phyloP scores from a whole-genome alignment of 768 basidiomycete genomes.

The Leccinum incarnatum region DNA sequence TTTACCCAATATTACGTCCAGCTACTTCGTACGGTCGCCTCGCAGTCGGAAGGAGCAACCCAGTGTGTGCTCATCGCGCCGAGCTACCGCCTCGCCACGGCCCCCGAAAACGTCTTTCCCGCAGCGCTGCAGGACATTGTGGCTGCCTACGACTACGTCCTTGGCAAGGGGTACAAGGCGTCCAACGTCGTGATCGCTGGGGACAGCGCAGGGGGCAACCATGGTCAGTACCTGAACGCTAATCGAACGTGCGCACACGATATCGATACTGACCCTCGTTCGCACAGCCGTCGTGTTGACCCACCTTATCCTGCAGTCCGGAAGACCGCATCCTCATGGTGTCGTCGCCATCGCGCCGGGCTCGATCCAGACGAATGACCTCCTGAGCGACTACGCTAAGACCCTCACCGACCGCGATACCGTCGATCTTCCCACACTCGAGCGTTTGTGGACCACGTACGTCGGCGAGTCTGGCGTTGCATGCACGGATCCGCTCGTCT shows the following conservation, averaged over 20 bases:
- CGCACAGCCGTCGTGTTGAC: slow-evolving; percentile 21
- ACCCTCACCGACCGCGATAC: slow-evolving; percentile 1
- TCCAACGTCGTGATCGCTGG: slow-evolving; percentile 23
- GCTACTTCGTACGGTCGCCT: slow-evolving; percentile 12
- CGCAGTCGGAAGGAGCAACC: background rate
- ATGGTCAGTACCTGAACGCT: slow-evolving; percentile 12
- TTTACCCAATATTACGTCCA: slow-evolving; percentile 6
- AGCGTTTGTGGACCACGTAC: background rate
- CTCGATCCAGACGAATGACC: slow-evolving; percentile 4
- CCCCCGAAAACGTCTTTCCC: slow-evolving; percentile 24
- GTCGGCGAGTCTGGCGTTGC: slow-evolving; percentile 10
- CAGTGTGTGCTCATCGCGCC: slow-evolving; percentile 20
- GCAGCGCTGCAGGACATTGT: slow-evolving; percentile 23
- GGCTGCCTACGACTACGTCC: slow-evolving; percentile 27
- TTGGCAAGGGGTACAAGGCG: slow-evolving; percentile 18
- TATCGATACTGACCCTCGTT: too few species aligned
- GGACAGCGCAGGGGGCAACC: slow-evolving; percentile 28
- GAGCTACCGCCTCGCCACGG: slow-evolving; percentile 24
- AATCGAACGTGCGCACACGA: background rate
- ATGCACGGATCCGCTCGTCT: slow-evolving; percentile 17
- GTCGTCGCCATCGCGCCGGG: slow-evolving; percentile 55
- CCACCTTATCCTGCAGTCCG: slow-evolving; percentile 49
- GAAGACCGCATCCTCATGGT: slow-evolving; percentile 46
- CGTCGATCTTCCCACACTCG: background rate
- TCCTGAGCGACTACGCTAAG: slow-evolving; percentile 1